phyloP scores from a whole-genome alignment of 129 eudicot species.

The Chrysanthemum makinoi region DNA sequence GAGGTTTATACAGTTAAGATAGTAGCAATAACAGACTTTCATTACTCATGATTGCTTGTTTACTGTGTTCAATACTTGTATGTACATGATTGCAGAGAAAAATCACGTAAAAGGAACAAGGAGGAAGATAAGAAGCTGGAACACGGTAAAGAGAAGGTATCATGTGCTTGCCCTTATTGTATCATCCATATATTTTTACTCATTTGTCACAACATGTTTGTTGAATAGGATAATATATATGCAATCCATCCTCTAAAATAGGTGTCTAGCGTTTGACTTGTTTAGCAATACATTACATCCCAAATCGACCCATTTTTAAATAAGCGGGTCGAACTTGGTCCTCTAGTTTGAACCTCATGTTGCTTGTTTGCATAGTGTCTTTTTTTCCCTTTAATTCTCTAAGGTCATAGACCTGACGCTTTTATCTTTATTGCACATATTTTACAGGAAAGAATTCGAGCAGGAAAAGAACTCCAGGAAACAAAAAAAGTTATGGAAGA shows the following conservation, averaged over 20 bases:
- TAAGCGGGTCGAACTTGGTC: background rate
- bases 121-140: constrained; percentile 56
- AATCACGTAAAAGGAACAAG: constrained; percentile 48
- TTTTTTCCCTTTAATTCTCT: too few relatives aligned
- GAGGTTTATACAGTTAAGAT: background rate
- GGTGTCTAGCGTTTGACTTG: background rate
- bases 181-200: background rate
- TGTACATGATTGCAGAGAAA: constrained; percentile 39
- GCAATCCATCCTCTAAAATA: background rate
- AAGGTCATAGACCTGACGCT: too few relatives aligned
- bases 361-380: background rate
- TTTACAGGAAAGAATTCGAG: constrained; percentile 66
- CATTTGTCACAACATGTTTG: background rate
- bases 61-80: background rate
- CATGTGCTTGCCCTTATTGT: background rate
- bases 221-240: background rate
- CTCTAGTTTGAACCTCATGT: background rate
- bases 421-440: too few relatives aligned
- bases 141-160: constrained; percentile 74
- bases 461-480: constrained; percentile 72
- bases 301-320: background rate
- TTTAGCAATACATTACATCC: background rate
- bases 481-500: constrained; percentile 77
- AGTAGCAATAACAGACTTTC: background rate
- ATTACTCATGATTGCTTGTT: constrained; percentile 11